Conservation (phyloP, 2,329 filamentous ascomycete genomes). For the Plenodomus lindquistii region DNA sequence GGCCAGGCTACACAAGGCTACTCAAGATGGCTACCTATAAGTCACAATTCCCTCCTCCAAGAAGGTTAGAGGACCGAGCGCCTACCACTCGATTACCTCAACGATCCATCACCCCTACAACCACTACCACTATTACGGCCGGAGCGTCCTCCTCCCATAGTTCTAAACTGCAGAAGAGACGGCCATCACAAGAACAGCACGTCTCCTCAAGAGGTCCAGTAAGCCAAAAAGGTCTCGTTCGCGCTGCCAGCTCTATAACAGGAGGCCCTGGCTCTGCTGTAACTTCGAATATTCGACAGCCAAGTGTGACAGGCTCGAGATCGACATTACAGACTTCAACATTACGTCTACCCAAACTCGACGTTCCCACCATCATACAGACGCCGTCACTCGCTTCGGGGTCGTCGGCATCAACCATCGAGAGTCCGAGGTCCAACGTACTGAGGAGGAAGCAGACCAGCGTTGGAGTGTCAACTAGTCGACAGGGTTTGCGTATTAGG, state of each 20-base stretch:
- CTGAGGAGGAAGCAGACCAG: slow-evolving; percentile 51
- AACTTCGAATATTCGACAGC: slow-evolving; percentile 21
- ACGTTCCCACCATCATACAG: slow-evolving; percentile 39
- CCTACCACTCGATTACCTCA: slow-evolving; percentile 43
- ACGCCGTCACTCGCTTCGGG: slow-evolving; percentile 56
- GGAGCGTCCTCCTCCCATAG: slow-evolving; percentile 30
- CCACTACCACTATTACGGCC: slow-evolving; percentile 35
- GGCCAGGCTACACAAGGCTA: slow-evolving; percentile 41
- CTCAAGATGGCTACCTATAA: slow-evolving; percentile 49
- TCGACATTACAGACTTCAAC: slow-evolving; percentile 28
- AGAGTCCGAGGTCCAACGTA: slow-evolving; percentile 51
- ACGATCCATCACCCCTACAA: slow-evolving; percentile 42
- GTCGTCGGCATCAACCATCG: slow-evolving; percentile 52
- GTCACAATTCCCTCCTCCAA: slow-evolving; percentile 41
- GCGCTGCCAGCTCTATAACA: slow-evolving; percentile 26
- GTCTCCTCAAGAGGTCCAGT: slow-evolving; percentile 15
- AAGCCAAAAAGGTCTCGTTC: slow-evolving; percentile 23
- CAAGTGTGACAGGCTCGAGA: slow-evolving; percentile 25
- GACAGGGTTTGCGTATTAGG: slow-evolving; percentile 36
- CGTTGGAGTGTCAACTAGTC: slow-evolving; percentile 36
- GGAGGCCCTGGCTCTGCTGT: slow-evolving; percentile 25
- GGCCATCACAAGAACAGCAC: slow-evolving; percentile 39
- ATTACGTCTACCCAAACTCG: slow-evolving; percentile 42
- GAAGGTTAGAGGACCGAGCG: slow-evolving; percentile 37
- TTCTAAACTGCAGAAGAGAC: slow-evolving; percentile 44